Evolutionary conservation across 306 rosid genomes (phyloP).

Genomic region (Neltuma alba): DNA sequence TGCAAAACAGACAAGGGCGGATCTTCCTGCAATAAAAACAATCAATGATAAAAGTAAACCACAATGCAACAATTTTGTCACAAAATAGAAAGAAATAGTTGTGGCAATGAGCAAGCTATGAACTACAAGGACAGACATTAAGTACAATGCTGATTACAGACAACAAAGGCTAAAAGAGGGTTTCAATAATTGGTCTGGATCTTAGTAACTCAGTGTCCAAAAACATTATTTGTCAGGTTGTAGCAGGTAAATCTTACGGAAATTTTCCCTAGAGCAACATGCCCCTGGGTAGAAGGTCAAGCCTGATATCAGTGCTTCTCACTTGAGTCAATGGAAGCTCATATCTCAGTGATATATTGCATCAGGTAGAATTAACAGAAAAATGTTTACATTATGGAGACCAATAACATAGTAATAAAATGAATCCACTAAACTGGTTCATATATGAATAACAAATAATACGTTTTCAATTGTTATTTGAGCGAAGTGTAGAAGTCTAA

Average conservation of each 20-base stretch:
- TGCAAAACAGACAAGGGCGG: conserved; percentile 71
- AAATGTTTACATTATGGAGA: neutral
- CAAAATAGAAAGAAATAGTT: conserved; percentile 14
- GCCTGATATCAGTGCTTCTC: neutral
- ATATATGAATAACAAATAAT: neutral
- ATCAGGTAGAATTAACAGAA: neutral
- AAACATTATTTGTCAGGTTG: neutral
- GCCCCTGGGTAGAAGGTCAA: neutral
- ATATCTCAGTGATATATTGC: neutral
- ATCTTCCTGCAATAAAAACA: conserved; percentile 59
- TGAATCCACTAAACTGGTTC: neutral
- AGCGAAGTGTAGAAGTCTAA: neutral
- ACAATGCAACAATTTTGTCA: conserved; percentile 19
- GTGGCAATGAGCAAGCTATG: neutral
- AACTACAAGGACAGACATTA: neutral
- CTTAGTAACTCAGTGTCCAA: neutral
- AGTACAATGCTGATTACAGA: neutral
- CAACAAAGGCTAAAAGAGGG: neutral
- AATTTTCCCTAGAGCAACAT: neutral
- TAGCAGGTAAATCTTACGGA: neutral
- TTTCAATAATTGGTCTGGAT: neutral
- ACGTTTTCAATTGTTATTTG: neutral
- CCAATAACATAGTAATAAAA: neutral
- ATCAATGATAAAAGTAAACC: conserved; percentile 24
- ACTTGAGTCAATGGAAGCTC: neutral